Percentiles rank a stretch among this genome's conserved stretches.
Evolutionary conservation across 768 basidiomycete species (phyloP).

Genomic region (Xerocomus spinulosus): DNA sequence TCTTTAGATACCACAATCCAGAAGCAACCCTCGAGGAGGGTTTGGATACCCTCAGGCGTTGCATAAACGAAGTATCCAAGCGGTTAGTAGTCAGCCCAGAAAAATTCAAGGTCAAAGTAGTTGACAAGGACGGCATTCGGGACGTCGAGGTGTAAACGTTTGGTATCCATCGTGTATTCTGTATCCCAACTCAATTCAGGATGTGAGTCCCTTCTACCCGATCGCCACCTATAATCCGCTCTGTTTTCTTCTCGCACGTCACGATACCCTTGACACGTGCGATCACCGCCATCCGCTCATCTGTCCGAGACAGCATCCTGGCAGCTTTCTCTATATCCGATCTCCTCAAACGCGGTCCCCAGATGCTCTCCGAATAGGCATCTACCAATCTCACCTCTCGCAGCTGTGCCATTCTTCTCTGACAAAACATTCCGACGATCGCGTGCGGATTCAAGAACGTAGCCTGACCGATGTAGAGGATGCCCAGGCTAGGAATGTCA

Average conservation of each 20-base stretch:
- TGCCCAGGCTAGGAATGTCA: slow-evolving; percentile 35
- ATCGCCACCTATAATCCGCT: slow-evolving; percentile 52
- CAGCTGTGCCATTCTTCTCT: slow-evolving; percentile 23
- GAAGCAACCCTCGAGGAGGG: slow-evolving; percentile 84
- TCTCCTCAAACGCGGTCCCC: slow-evolving; percentile 50
- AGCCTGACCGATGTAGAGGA: slow-evolving; percentile 48
- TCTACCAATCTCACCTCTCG: slow-evolving; percentile 45
- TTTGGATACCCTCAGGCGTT: slow-evolving; percentile 74
- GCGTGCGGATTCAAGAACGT: slow-evolving; percentile 40
- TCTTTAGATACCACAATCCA: slow-evolving; percentile 80
- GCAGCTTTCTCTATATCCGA: slow-evolving; percentile 43
- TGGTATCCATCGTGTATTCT: slow-evolving; percentile 5
- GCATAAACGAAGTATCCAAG: slow-evolving; percentile 84
- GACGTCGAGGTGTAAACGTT: slow-evolving; percentile 63
- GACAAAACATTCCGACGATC: slow-evolving; percentile 36
- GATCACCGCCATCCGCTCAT: slow-evolving; percentile 16
- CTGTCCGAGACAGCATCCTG: slow-evolving; percentile 3
- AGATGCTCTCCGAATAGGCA: slow-evolving; percentile 52
- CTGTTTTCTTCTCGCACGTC: slow-evolving; percentile 48
- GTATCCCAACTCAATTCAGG: slow-evolving; percentile 14
- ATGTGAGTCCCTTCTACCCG: slow-evolving; percentile 32
- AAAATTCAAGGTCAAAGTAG: slow-evolving; percentile 84
- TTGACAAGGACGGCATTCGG: slow-evolving; percentile 87
- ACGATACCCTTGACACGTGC: slow-evolving; percentile 39
- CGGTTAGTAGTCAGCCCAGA: slow-evolving; percentile 75